Evolutionary conservation across 129 eudicot species (phyloP).

Genomic region (Ambrosia artemisiifolia): DNA sequence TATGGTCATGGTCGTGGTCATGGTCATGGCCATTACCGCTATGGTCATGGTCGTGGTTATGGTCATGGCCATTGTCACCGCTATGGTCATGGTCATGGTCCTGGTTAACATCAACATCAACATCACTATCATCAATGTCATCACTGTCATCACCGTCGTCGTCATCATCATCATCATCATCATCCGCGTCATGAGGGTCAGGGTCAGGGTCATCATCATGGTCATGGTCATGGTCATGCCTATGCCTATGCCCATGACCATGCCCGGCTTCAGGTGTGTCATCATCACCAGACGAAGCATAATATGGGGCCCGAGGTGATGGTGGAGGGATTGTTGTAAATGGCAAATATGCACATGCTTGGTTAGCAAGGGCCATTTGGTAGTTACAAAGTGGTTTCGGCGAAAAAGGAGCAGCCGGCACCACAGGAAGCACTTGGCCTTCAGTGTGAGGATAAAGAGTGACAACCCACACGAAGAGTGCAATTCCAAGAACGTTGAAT

Average conservation of each 20-base stretch:
- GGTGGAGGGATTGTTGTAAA: conserved; percentile 42
- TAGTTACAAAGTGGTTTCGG: conserved; percentile 62
- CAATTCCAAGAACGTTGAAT: conserved; percentile 22
- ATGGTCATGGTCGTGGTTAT: conserved; percentile 20
- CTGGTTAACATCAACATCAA: conserved; percentile 10
- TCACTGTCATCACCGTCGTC: neutral
- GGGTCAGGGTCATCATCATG: neutral
- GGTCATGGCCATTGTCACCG: neutral
- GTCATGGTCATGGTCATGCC: neutral
- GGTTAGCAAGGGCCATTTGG: conserved; percentile 68
- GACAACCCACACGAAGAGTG: conserved; percentile 31
- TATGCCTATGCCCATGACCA: neutral
- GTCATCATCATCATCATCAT: neutral
- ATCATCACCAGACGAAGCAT: conserved; percentile 27
- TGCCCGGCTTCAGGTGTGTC: neutral
- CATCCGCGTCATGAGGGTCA: neutral
- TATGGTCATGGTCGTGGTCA: neutral
- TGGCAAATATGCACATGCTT: conserved; percentile 60
- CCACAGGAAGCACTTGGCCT: conserved; percentile 34
- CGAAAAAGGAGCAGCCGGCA: conserved; percentile 16
- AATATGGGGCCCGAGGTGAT: conserved; percentile 39
- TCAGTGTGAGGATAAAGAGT: conserved; percentile 33
- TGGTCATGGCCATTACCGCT: conserved; percentile 12
- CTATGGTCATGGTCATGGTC: neutral
- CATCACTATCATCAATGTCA: neutral